Conservation (phyloP, 352 stramenopile species). For the Phytophthora podocarpi region DNA sequence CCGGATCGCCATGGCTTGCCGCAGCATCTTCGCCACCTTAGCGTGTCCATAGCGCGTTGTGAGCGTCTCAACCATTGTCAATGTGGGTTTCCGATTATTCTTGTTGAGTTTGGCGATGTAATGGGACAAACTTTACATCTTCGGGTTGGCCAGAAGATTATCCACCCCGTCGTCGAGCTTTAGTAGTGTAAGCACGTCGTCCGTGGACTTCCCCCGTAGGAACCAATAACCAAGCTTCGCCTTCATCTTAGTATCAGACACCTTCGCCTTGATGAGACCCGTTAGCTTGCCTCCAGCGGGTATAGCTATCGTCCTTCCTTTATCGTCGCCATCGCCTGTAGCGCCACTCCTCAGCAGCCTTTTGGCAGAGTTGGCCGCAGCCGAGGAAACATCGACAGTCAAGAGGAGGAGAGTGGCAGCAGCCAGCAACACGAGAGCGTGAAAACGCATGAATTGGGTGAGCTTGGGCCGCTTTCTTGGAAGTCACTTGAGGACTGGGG, state of each 20-base stretch:
- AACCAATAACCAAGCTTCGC: too few species aligned
- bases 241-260: too few species aligned
- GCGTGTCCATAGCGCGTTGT: not conserved
- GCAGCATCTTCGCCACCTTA: not conserved
- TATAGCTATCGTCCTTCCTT: not conserved
- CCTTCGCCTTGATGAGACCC: not conserved
- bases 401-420: too few species aligned
- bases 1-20: conserved; percentile 42
- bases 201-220: not conserved
- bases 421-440: too few species aligned
- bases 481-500: too few species aligned
- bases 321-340: too few species aligned
- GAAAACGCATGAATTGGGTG: too few species aligned
- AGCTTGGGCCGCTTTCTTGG: too few species aligned
- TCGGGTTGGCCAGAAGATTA: not conserved
- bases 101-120: not conserved
- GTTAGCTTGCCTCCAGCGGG: not conserved
- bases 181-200: not conserved
- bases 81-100: not conserved
- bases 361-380: too few species aligned
- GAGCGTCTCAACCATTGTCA: not conserved
- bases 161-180: not conserved
- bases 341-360: too few species aligned
- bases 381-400: too few species aligned
- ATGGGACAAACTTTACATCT: not conserved